Evolutionary conservation across 2,329 filamentous ascomycete species (phyloP).

Genomic region (Trichoderma sp.): DNA sequence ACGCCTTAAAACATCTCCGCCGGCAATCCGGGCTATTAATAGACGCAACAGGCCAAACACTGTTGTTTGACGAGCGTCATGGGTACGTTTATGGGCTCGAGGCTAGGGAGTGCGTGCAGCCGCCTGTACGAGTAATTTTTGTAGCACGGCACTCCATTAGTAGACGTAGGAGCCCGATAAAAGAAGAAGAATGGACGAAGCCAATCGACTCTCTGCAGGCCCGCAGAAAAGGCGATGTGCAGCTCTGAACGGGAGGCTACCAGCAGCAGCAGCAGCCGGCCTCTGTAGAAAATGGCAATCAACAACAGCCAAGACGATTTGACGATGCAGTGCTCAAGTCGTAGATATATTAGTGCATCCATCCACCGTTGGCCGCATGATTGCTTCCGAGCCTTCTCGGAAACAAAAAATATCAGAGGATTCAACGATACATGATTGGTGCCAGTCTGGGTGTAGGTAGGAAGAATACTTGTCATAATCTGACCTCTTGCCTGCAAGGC

Average conservation of each 20-base stretch:
- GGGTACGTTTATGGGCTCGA: background rate
- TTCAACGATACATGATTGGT: background rate
- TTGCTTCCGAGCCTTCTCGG: background rate
- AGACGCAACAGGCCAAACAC: slow-evolving; percentile 2
- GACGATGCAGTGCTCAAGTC: background rate
- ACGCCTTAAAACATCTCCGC: background rate
- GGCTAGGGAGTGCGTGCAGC: background rate
- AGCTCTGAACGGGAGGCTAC: slow-evolving; percentile 16
- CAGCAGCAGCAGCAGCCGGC: background rate
- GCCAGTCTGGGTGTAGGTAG: background rate
- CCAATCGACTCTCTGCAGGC: slow-evolving; percentile 9
- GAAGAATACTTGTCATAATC: background rate
- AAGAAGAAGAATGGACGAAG: background rate
- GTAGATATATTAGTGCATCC: background rate
- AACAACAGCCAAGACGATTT: background rate
- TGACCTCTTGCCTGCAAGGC: background rate
- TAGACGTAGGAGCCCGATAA: background rate
- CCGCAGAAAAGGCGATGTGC: slow-evolving; percentile 22
- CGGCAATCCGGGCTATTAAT: slow-evolving; percentile 7
- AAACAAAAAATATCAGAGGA: background rate
- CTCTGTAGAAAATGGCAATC: background rate
- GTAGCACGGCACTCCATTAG: background rate
- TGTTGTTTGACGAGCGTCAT: slow-evolving; percentile 7
- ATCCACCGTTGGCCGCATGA: background rate
- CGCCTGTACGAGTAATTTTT: background rate